Base-by-base conservation (phyloP, 2,329 filamentous ascomycete genomes). In the Cyanodermella asteris region DNA sequence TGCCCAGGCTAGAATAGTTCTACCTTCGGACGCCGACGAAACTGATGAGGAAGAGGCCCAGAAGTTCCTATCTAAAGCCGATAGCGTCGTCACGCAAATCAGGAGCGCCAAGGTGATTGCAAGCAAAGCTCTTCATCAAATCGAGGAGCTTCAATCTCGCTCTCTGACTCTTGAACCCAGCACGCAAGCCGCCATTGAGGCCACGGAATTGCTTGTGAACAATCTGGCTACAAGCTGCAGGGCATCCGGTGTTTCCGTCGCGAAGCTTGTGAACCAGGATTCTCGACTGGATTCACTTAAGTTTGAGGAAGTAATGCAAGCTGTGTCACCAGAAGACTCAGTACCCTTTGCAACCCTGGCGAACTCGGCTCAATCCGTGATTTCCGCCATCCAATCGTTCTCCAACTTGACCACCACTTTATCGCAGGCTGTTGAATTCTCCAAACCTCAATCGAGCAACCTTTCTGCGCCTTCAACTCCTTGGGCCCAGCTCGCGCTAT, bases 61-160 rank as follows among this genome's bases (percentile, higher is more conserved):
- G 31, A 61, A 73, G 37, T 72, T 91, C 36, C 46, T 63, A 16
- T 69, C 67, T 39, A 76, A 72, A 43, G 56, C 72, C 1, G 80
- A 91, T 31, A 46, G 59, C 10, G 64, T 81, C 27, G 63, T 81
- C 31, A 68, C 65, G 9, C 72, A 81, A 39, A 76, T 75, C 6
- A 66, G 82, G 31, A 81, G 75, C 42, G 64, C 73, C 28, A 91
- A 91, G 56, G 76, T 91, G 17, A 61, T 84, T 24, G 67, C 75
- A 23, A 66, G 71, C 28, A 91, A 91, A 52, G 65, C 76, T 5
- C 62, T 77, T 20, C 67, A 74, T 26, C 68, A 75, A 11, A 52
- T 91, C 8, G 67, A 78, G 31, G 81, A 91, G 28, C 61, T 91
- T 27, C 71, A 72, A 44, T 59, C 66, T 3, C 60, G 81, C 25